A percentile compares a stretch with the other conserved stretches of the same genome.
phyloP scores from a whole-genome alignment of 2,329 filamentous ascomycete genomes.

The Aspergillus tubingensis region DNA sequence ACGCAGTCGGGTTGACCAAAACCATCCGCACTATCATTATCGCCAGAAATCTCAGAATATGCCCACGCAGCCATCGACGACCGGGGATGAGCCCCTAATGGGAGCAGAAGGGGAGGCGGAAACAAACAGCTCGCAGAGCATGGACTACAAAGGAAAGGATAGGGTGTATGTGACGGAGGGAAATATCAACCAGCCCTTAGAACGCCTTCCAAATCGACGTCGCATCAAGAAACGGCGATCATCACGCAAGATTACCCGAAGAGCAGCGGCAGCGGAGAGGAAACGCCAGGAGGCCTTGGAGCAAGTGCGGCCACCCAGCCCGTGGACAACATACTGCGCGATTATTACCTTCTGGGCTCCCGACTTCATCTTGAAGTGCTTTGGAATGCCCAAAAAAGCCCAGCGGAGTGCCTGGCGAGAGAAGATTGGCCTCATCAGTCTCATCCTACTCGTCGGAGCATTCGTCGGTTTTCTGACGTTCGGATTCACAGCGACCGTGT shows the following conservation, averaged over 20 bases:
- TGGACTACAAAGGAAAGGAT: constrained; percentile 52
- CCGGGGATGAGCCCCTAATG: constrained; percentile 83
- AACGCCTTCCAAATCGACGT: constrained; percentile 42
- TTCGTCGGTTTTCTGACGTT: constrained; percentile 96
- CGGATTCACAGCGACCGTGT: constrained; percentile 89
- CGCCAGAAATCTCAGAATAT: constrained; percentile 92
- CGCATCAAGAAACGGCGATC: constrained; percentile 59
- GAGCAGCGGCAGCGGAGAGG: constrained; percentile 61
- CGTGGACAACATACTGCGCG: constrained; percentile 95
- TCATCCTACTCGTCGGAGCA: constrained; percentile 84
- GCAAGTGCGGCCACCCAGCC: constrained; percentile 72
- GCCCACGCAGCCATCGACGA: constrained; percentile 84
- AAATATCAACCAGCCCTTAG: constrained; percentile 47
- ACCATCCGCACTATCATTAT: constrained; percentile 95
- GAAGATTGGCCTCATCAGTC: constrained; percentile 94
- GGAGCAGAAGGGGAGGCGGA: constrained; percentile 63
- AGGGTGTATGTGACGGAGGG: constrained; percentile 38
- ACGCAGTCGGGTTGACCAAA: constrained; percentile 77
- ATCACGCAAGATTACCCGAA: constrained; percentile 62
- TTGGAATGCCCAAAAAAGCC: constrained; percentile 79
- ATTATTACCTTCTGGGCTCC: constrained; percentile 95
- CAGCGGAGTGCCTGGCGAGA: constrained; percentile 95
- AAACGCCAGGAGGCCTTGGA: constrained; percentile 61
- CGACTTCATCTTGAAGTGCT: constrained; percentile 78
- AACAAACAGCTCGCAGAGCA: constrained; percentile 65